Evolutionary conservation across 2,329 filamentous ascomycete genomes (phyloP).

Genomic region (Aspergillus novofumigatus): DNA sequence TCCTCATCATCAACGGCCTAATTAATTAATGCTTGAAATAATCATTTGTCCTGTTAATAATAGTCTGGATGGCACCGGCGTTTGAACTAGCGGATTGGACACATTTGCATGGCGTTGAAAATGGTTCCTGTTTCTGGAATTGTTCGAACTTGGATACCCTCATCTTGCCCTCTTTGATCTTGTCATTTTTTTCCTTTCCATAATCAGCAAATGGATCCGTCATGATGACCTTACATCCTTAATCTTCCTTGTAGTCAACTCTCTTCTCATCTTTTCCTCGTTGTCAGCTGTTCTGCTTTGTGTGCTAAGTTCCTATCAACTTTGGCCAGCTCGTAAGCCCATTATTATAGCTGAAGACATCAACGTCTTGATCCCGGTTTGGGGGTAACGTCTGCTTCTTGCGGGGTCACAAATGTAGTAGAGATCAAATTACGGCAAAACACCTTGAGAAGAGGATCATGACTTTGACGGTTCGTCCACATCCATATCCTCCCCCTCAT

Average conservation of each 20-base stretch:
- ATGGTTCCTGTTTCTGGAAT: not conserved
- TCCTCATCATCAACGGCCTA: not conserved
- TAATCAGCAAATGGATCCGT: not conserved
- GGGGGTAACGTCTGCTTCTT: too few relatives aligned
- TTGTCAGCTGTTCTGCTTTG: too few relatives aligned
- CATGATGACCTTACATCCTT: not conserved
- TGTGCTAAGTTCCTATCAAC: too few relatives aligned
- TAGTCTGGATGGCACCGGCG: not conserved
- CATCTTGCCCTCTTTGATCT: not conserved
- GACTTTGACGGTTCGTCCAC: not conserved
- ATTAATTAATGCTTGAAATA: not conserved
- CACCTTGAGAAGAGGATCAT: not conserved
- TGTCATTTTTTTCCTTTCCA: not conserved
- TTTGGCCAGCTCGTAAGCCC: too few relatives aligned
- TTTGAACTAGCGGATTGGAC: not conserved
- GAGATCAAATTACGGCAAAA: not conserved
- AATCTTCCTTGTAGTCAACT: not conserved
- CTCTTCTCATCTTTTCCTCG: too few relatives aligned
- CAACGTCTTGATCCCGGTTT: too few relatives aligned
- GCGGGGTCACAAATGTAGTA: too few relatives aligned
- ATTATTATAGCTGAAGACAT: too few relatives aligned
- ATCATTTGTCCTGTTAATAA: not conserved
- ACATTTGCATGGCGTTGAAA: not conserved
- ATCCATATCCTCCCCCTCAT: slow-evolving; percentile 10
- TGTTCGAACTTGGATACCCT: not conserved